Evolutionary conservation across 108 stramenopile species (phyloP), one percentile per base, ranked within the genome.

Genomic region (Nitzschia palea): DNA sequence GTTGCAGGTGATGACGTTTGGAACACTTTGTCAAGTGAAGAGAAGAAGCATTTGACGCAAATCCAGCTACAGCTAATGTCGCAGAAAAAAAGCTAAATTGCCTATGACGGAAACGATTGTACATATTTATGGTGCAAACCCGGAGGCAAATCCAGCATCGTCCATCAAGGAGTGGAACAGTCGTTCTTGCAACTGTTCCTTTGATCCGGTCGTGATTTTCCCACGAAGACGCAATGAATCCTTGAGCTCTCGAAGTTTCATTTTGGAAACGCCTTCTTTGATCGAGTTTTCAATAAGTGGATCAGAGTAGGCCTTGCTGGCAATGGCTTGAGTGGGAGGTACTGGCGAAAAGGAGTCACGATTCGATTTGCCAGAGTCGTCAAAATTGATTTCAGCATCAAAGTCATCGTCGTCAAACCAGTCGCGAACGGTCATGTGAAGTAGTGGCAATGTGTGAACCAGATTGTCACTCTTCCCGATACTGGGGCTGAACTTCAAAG

Each of bases 371-470:
- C 23, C 15, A n/a, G 37, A 40, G 59, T 55, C 48, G 44, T 18
- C 65, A 5, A 37, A 14, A 28, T 5, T 10, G 4, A 63, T 62
- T 28, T 67, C 65, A 22, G 50, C 70, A 51, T 65, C 68, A 40
- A 42, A 65, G 31, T 62, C 69, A 10, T 86, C 86, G 53, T 92
- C 91, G 68, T 93, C 91, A 66, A 88, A 93, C 88, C 88, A 93
- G 76, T 93, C 85, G 36, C 91, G 64, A 17, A 59, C 67, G 3
- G 87, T 61, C 91, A 93, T 93, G 65, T 93, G 91, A 42, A 93
- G 67, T 47, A 89, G 70, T 0, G 91, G 91, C 14, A 93, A 61
- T 10, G 82, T 67, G 44, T 81, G 80, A 0, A 89, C 68, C 31
- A 93, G 79, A 73, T 93, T 86, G 43, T 68, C 56, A 58, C 51